Base-by-base conservation (phyloP, 2,329 filamentous ascomycete species). In the Trichoderma cornu-damae region DNA sequence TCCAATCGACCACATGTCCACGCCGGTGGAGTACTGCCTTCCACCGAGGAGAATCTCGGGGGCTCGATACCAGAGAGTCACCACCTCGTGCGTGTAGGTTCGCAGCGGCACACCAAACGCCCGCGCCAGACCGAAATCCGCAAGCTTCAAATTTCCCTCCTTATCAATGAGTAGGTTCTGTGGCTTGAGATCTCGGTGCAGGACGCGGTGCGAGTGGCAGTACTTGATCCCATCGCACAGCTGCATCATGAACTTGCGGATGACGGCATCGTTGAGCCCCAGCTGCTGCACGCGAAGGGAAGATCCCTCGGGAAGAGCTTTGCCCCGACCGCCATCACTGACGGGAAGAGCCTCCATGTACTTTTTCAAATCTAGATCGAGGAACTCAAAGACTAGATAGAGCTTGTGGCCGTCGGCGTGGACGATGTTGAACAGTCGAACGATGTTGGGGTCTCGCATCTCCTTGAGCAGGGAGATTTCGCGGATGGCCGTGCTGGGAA, bases 1-100 rank as follows among this genome's bases (percentile, higher is more conserved):
- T 61, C 91, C 91, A 49, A 92, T 86, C 30, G 89, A 94, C 91
- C 91, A 96, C 89, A 96, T 96, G 69, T 96, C 91, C 40, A 96
- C 90, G 58, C 91, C 91, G 12, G 91, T 96, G 12, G 89, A 94
- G 76, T 96, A 96, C 72, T 96, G 90, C 52, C 91, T 86, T 58
- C 91, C 90, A 69, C 91, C 91, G 1, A 96, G 84, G 18, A 96
- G 80, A 73, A 96, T 95, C 72, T 96, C 91, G 1, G 91, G 91
- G 7, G 90, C 83, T 61, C 92, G 87, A 72, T 96, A 96, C 91
- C 91, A 96, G 58, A 96, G 80, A 1, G 91, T 96, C 59, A 96
- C 91, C 60, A 96, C 90, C 81, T 96, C 91, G 74, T 96, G 91
- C 49, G 92, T 96, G 73, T 96, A 96, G 52, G 91, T 96, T 66